Percentiles rank a stretch among this genome's conserved stretches.
phyloP scores from a whole-genome alignment of 768 basidiomycete species.

The Mrakia gelida region DNA sequence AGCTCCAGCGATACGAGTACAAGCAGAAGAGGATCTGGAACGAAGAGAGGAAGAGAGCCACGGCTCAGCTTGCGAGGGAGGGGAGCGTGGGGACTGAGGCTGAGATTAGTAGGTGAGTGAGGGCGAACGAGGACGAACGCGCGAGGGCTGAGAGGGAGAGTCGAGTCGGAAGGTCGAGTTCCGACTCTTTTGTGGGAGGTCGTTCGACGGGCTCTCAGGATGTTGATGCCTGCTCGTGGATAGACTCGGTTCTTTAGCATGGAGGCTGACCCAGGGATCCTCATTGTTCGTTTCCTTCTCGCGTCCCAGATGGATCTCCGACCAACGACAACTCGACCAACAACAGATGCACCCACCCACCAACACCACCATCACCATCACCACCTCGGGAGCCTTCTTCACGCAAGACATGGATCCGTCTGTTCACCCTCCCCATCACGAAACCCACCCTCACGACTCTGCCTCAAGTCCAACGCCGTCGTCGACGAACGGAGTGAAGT shows the following conservation, averaged over 20 bases:
- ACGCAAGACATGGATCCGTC: neutral
- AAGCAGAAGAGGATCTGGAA: slow-evolving; percentile 9
- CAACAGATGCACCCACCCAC: no score
- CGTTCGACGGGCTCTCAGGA: no score
- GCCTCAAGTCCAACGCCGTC: neutral
- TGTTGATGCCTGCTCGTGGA: no score
- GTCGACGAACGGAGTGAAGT: neutral
- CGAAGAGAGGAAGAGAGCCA: neutral
- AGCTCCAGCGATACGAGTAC: slow-evolving; percentile 24
- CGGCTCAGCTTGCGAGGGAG: neutral
- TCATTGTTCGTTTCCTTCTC: no score
- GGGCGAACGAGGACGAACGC: neutral
- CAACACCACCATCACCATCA: no score
- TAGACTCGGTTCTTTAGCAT: no score
- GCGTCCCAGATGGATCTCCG: no score
- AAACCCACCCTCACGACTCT: neutral
- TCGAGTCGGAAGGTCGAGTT: no score
- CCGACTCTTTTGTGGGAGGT: no score
- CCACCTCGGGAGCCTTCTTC: neutral
- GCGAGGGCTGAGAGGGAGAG: neutral
- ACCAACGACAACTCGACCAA: no score
- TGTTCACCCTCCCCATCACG: no score
- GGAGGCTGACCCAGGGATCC: no score
- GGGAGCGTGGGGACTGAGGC: neutral
- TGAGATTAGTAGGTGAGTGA: neutral